Percentiles rank a stretch among this genome's conserved stretches.
phyloP scores from a whole-genome alignment of 2,329 filamentous ascomycete species.

The Fusarium globosum region DNA sequence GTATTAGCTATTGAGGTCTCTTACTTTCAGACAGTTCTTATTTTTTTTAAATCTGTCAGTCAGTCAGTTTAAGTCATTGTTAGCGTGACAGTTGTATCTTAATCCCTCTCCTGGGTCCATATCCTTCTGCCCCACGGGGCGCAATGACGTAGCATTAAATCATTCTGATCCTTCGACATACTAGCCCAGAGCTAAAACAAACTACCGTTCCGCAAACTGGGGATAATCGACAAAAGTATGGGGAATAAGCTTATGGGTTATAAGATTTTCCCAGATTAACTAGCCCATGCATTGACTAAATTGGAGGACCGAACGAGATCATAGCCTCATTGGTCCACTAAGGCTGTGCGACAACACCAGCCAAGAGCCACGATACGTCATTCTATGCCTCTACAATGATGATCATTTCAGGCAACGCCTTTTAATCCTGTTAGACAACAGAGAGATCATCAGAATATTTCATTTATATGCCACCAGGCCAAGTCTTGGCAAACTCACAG shows the following conservation, averaged over 20 bases:
- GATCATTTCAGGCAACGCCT: background rate
- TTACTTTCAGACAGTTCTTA: fast-evolving
- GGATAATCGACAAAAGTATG: background rate
- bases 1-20: fast-evolving
- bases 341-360: background rate
- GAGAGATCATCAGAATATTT: background rate
- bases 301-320: too few relatives aligned
- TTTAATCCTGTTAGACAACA: background rate
- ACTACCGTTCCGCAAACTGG: background rate
- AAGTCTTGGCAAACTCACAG: too few relatives aligned
- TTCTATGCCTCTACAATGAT: background rate
- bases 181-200: background rate
- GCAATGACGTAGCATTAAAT: background rate
- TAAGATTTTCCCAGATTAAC: background rate
- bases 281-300: fast-evolving
- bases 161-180: background rate
- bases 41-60: background rate
- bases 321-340: background rate
- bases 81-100: fast-evolving
- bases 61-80: fast-evolving
- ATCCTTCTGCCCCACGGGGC: background rate
- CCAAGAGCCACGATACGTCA: background rate
- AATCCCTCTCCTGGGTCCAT: fast-evolving
- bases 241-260: background rate
- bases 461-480: background rate